Base-by-base conservation (phyloP, 2,329 filamentous ascomycete genomes). In the Clarireedia hainanense region DNA sequence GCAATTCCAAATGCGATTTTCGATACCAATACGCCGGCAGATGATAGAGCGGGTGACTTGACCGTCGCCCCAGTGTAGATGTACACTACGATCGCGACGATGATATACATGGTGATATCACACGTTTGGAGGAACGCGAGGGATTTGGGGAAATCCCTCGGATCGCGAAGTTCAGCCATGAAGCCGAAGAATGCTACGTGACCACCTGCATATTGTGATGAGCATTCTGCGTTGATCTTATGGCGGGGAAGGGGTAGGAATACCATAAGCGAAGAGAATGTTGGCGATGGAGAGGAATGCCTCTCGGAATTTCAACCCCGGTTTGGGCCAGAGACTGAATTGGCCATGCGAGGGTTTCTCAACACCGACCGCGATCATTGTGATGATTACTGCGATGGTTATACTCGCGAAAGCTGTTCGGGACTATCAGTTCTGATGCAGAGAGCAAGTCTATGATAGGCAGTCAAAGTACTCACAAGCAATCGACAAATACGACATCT, bases 1-100 rank as follows among this genome's bases (percentile, higher is more conserved):
- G 85, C 85, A 58, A 89, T 73, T 15, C 83, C 84, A 70, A 82
- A 89, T 10, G 85, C 84, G 10, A 85, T 72, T 65, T 86, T 86
- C 26, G 79, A 75, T 46, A 88, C 71, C 0, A 76, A 64, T 1
- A 67, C 67, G 0, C 71, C 71, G 3, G 76, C 75, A 4, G 84
- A 80, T 4, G 83, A 80, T 1, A 90, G 75, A 0, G 86, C 86
- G 0, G 86, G 86, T 0, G 81, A 84, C 2, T 76, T 74, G 1
- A 89, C 84, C 4, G 74, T 69, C 0, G 74, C 71, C 0, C 86
- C 86, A 5, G 80, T 81, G 63, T 79, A 89, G 57, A 80, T 74
- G 71, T 89, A 89, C 63, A 88, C 83, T 34, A 89, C 77, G 3
- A 52, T 30, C 0, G 52, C 53, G 2, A 43, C 34, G 12, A 58